Evolutionary conservation across 768 basidiomycete species (phyloP), one percentile per base, ranked within the genome.

Genomic region (Amanita subjunquillea): DNA sequence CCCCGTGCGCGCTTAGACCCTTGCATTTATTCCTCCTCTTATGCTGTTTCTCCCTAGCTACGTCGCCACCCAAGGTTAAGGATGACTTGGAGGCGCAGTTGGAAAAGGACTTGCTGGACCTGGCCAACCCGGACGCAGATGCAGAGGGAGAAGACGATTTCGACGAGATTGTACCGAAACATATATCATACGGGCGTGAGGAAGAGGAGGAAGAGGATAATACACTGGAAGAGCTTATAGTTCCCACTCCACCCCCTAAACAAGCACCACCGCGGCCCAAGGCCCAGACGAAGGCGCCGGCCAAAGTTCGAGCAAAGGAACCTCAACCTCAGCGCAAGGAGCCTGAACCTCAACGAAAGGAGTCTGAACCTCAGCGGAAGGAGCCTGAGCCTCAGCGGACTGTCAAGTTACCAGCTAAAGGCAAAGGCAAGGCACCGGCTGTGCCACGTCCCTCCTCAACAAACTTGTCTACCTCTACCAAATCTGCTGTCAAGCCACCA

Each of bases 91-190:
- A 59, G 25, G 65, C 63, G 15, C 58, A 66, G 50, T 54, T 65
- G 17, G 65, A 67, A 41, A 58, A 56, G 15, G 64, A 62, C n/a
- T 60, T 66, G 4, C 53, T 57, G 9, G 61, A 57, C 48, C 62
- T 55, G 15, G 25, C 51, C 36, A 23, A 53, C 22, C 51, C 43
- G 39, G 59, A 42, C 53, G 57, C 47, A 37, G 65, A 70, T 29
- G 62, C 56, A 48, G 67, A 76, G 17, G 74, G 69, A 29, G 62
- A 58, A 50, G 67, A 76, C 23, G 74, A 77, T 17, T 65, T 74
- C 22, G 72, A 70, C 53, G 69, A 74, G 53, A 60, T 72, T 43
- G 55, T 74, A 49, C 65, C 68, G 42, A 57, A 54, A 52, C 53
- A 63, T 54, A 51, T 61, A 36, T 60, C 59, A 5, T 56, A 55